phyloP scores from a whole-genome alignment of 139 green algal species.

The Volvox reticuliferus region DNA sequence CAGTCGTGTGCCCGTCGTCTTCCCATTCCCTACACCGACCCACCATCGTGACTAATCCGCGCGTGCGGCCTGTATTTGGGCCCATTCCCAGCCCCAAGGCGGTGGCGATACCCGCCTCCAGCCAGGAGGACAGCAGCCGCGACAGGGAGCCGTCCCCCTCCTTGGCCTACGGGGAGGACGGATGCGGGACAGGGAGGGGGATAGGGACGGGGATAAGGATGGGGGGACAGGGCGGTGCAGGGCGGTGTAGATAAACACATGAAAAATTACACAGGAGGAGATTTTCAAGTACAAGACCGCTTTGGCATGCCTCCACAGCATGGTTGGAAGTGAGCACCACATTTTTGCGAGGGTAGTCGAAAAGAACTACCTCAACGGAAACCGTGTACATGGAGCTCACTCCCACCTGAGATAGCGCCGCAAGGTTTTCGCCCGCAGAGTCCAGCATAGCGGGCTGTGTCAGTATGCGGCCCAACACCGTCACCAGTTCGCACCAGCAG shows the following conservation, averaged over 20 bases:
- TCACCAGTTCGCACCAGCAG: constrained; percentile 28
- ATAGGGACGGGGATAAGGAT: too few relatives aligned
- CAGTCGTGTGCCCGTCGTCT: neutral
- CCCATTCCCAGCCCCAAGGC: neutral
- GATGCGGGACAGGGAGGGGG: neutral
- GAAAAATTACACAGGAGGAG: neutral
- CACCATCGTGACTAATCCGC: constrained; percentile 35
- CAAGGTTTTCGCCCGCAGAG: constrained; percentile 2
- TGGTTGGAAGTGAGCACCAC: too few relatives aligned
- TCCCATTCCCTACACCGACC: neutral
- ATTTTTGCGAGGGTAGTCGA: neutral
- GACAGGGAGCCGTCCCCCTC: constrained; percentile 17
- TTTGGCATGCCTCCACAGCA: neutral
- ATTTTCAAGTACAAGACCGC: neutral
- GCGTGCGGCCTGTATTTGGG: neutral
- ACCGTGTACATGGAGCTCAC: neutral
- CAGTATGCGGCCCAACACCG: constrained; percentile 31
- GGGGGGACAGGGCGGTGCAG: neutral
- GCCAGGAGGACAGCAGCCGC: constrained; percentile 15
- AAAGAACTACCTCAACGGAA: neutral
- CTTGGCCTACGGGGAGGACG: neutral
- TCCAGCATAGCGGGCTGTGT: constrained; percentile 30
- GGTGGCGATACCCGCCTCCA: constrained; percentile 15
- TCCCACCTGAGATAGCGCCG: neutral
- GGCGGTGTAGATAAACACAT: neutral